phyloP scores from a whole-genome alignment of 768 basidiomycete species.

The Termitomyces sp. region DNA sequence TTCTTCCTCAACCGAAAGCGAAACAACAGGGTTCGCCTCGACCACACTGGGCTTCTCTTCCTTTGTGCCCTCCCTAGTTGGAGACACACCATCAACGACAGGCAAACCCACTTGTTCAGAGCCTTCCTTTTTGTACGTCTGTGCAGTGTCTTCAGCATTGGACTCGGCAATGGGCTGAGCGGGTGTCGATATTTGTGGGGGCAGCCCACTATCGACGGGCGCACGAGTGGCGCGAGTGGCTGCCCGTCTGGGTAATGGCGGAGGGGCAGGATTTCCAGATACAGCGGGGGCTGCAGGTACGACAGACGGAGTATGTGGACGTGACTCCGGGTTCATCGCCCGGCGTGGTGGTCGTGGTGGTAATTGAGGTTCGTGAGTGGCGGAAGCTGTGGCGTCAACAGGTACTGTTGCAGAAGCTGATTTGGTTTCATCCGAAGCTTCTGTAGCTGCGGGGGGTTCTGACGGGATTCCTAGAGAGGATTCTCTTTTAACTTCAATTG shows the following conservation, averaged over 20 bases:
- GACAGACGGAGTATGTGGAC: conserved; percentile 31
- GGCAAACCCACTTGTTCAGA: not conserved
- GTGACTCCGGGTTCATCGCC: conserved; percentile 32
- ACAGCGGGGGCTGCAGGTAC: conserved; percentile 11
- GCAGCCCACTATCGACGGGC: conserved; percentile 17
- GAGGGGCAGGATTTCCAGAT: conserved; percentile 26
- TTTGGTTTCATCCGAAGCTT: not conserved
- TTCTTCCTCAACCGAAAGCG: conserved; percentile 3
- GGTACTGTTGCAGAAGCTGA: not conserved
- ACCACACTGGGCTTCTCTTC: not conserved
- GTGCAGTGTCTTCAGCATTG: not conserved
- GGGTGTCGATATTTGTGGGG: conserved; percentile 24
- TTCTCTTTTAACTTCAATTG: not conserved
- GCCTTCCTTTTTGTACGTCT: not conserved
- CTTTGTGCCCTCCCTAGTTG: not conserved
- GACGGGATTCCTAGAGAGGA: not conserved
- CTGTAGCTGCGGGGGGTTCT: not conserved
- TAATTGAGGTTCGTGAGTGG: conserved; percentile 5
- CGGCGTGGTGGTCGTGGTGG: conserved; percentile 16
- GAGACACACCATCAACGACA: not conserved
- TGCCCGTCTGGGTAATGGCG: conserved; percentile 64
- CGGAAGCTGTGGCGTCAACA: not conserved
- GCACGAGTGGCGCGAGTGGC: conserved; percentile 42
- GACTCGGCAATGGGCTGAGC: conserved; percentile 1
- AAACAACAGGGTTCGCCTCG: not conserved